Evolutionary conservation across 345 rosid species (phyloP).

Genomic region (Lagerstroemia speciosa): DNA sequence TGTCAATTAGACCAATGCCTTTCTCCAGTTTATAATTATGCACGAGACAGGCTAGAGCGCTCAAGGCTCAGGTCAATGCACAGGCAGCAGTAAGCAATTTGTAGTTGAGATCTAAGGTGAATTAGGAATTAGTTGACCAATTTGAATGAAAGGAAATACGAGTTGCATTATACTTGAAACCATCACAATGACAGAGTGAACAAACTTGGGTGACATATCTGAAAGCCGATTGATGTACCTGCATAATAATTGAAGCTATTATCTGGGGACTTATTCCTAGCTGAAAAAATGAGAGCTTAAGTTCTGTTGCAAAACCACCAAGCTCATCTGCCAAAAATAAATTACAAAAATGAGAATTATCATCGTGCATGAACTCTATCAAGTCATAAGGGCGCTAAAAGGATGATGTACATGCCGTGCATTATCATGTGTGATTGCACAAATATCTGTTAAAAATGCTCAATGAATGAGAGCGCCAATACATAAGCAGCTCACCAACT

Average conservation of each 20-base stretch:
- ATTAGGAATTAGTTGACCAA: not conserved
- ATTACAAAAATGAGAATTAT: not conserved
- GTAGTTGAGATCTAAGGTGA: not conserved
- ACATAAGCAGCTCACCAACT: slow-evolving; percentile 46
- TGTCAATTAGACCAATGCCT: not conserved
- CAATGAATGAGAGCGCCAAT: not conserved
- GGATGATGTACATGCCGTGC: not conserved
- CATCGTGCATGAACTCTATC: not conserved
- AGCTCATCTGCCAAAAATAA: slow-evolving; percentile 57
- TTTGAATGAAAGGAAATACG: not conserved
- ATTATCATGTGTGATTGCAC: not conserved
- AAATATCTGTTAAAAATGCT: no score
- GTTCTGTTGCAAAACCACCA: slow-evolving; percentile 67
- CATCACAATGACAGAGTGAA: not conserved
- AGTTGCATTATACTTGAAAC: not conserved
- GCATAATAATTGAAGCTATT: slow-evolving; percentile 80
- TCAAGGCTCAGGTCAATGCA: not conserved
- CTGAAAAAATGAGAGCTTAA: slow-evolving; percentile 86
- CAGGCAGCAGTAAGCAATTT: not conserved
- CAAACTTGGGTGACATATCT: slow-evolving; percentile 8
- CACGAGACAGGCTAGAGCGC: not conserved
- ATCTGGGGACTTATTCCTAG: slow-evolving; percentile 96
- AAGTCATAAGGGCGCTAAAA: not conserved
- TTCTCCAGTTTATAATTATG: no score
- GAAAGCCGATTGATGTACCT: slow-evolving; percentile 34